Evolutionary conservation across 1,284 basidiomycete genomes (phyloP).

Genomic region (Ceratobasidium sp.): DNA sequence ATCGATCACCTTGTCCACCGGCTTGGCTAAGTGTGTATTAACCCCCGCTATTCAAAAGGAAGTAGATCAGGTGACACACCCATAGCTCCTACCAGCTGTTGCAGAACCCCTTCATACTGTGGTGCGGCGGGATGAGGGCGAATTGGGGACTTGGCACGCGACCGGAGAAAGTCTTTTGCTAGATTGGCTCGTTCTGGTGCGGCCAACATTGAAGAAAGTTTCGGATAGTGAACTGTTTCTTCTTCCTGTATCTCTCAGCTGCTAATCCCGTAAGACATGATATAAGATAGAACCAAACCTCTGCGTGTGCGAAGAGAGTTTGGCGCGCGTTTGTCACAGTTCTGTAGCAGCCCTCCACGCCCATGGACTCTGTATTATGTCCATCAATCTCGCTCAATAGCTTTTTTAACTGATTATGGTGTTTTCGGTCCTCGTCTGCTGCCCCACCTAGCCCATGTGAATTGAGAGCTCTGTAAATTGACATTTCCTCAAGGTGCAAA

Average conservation of each 20-base stretch:
- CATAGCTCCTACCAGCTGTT: neutral
- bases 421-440: neutral
- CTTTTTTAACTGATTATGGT: neutral
- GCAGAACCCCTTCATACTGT: neutral
- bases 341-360: neutral
- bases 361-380: neutral
- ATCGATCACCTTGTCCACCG: neutral
- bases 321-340: neutral
- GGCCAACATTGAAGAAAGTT: neutral
- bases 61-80: neutral
- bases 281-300: neutral
- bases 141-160: neutral
- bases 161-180: slow-evolving; percentile 5
- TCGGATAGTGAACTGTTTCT: neutral
- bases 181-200: neutral
- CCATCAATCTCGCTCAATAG: neutral
- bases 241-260: slow-evolving; percentile 12
- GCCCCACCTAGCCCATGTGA: neutral
- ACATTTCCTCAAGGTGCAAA: neutral
- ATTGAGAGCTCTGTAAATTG: slow-evolving; percentile 9
- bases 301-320: neutral
- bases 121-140: slow-evolving; percentile 1
- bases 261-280: neutral
- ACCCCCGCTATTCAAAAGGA: neutral
- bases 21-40: slow-evolving; percentile 1